Evolutionary conservation across 179 eudicot species (phyloP).

Genomic region (Spinacia oleracea): DNA sequence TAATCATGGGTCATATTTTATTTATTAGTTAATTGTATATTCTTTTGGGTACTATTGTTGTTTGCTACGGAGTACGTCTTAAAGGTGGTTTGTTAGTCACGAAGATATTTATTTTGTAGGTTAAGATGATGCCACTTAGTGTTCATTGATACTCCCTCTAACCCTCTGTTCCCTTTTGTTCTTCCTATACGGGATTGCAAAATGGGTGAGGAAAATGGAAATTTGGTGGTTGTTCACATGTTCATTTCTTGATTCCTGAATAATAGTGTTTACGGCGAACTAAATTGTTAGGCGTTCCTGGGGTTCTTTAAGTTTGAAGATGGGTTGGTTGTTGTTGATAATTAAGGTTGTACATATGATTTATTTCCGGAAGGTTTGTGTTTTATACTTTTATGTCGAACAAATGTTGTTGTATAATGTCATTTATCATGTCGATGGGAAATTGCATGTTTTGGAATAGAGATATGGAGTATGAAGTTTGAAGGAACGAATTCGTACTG

Average conservation of each 20-base stretch:
- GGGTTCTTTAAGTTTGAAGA: neutral
- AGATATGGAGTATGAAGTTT: neutral
- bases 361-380: too few relatives aligned
- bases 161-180: too few relatives aligned
- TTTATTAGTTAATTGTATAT: neutral
- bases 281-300: neutral
- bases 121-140: too few relatives aligned
- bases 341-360: too few relatives aligned
- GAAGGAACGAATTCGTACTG: neutral
- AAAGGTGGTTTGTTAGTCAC: neutral
- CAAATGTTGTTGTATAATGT: too few relatives aligned
- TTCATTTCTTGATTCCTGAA: neutral
- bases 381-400: too few relatives aligned
- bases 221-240: neutral
- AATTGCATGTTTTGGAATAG: neutral
- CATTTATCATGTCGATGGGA: too few relatives aligned
- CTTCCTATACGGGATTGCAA: too few relatives aligned
- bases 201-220: neutral
- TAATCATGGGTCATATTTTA: neutral
- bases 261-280: neutral
- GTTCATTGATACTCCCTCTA: too few relatives aligned
- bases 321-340: too few relatives aligned
- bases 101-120: neutral
- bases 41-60: neutral
- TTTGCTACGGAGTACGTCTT: too few relatives aligned